A percentile compares a stretch with the other conserved stretches of the same genome.
phyloP scores from a whole-genome alignment of 306 rosid genomes.

The Fragaria ananassa region DNA sequence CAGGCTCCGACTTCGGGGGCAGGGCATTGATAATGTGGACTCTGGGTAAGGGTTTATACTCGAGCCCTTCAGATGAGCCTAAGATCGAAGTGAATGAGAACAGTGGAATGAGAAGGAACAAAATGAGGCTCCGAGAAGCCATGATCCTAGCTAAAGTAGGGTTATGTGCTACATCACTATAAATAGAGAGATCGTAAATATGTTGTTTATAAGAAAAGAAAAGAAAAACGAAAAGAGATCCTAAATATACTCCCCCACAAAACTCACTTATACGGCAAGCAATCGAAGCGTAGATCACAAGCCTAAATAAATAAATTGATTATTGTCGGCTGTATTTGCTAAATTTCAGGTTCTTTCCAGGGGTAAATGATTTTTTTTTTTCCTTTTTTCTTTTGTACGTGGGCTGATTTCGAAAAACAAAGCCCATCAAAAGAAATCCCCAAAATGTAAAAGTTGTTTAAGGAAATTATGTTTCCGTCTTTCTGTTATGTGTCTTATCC shows the following conservation, averaged over 20 bases:
- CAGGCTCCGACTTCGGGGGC: conserved; percentile 3
- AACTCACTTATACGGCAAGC: neutral
- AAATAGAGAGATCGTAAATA: too few relatives aligned
- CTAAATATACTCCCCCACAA: neutral
- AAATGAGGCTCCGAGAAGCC: neutral
- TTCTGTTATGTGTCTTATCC: too few relatives aligned
- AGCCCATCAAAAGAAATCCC: too few relatives aligned
- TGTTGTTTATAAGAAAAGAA: too few relatives aligned
- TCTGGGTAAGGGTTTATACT: neutral
- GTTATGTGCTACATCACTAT: neutral
- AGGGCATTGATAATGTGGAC: conserved; percentile 9
- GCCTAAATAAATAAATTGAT: neutral
- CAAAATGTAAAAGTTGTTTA: too few relatives aligned
- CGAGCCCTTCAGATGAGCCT: neutral
- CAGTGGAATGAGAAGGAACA: conserved; percentile 2
- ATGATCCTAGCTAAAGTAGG: neutral
- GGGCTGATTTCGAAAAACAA: too few relatives aligned
- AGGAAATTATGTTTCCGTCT: too few relatives aligned
- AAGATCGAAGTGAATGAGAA: neutral
- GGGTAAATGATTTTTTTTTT: too few relatives aligned
- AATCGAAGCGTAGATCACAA: neutral
- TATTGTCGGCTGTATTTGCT: neutral
- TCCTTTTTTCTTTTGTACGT: too few relatives aligned
- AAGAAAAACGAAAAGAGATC: neutral
- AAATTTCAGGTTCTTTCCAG: too few relatives aligned